phyloP scores from a whole-genome alignment of 352 stramenopile genomes.

The Globisporangium sylvaticum region DNA sequence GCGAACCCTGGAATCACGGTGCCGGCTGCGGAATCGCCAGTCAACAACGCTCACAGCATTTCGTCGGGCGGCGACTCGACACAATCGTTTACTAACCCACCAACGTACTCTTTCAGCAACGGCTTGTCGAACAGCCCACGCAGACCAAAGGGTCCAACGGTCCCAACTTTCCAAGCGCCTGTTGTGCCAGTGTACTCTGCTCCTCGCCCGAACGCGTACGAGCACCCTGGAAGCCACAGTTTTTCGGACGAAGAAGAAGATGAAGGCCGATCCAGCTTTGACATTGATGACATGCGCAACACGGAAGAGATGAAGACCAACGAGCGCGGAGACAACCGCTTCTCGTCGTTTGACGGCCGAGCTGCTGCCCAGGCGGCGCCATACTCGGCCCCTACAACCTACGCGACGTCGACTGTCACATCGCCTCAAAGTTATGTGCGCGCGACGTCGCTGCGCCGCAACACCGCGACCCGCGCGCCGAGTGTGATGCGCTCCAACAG shows the following conservation, averaged over 20 bases:
- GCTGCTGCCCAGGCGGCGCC: constrained; percentile 16
- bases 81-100: constrained; percentile 11
- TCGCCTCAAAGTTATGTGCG: constrained; percentile 76
- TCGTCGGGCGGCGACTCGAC: constrained; percentile 8
- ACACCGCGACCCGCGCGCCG: constrained; percentile 20
- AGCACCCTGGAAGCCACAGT: constrained; percentile 22
- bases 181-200: constrained; percentile 26
- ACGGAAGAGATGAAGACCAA: constrained; percentile 37
- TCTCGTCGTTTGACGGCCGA: constrained; percentile 23
- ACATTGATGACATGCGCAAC: constrained; percentile 79
- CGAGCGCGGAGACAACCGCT: constrained; percentile 33
- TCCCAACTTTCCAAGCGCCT: constrained; percentile 18
- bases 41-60: constrained; percentile 9
- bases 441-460: constrained; percentile 61
- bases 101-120: constrained; percentile 22
- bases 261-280: constrained; percentile 67
- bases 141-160: constrained; percentile 2
- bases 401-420: constrained; percentile 41
- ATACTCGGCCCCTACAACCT: constrained; percentile 20
- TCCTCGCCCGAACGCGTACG: constrained; percentile 14
- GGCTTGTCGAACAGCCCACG: constrained; percentile 19
- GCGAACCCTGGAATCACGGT: background rate
- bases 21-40: constrained; percentile 4
- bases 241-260: constrained; percentile 30
- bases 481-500: constrained; percentile 19